Conservation (phyloP, 805 yeast genomes). For the Metschnikowia dekortorum region DNA sequence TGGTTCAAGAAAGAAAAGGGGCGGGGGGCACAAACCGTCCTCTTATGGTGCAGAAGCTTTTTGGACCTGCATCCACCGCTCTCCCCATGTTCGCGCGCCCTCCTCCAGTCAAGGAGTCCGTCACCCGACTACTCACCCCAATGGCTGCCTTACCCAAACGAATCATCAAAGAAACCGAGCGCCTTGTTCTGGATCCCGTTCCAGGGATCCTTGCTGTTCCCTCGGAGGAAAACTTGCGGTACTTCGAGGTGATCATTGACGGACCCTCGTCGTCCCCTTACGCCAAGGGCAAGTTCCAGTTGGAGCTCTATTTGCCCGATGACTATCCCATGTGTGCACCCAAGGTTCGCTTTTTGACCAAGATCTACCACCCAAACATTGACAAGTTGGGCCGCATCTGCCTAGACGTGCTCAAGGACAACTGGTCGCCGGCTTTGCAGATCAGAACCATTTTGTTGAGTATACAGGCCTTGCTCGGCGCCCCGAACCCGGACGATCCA, state of each 20-base stretch:
- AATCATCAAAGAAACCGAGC: constrained; percentile 93
- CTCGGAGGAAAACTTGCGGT: constrained; percentile 88
- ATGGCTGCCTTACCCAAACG: constrained; percentile 79
- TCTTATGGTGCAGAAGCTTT: no score
- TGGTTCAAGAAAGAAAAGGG: no score
- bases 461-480: constrained; percentile 88
- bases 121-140: not conserved
- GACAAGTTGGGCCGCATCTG: constrained; percentile 95
- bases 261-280: constrained; percentile 93
- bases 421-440: constrained; percentile 98
- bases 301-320: constrained; percentile 89
- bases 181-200: constrained; percentile 89
- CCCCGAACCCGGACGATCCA: constrained; percentile 98
- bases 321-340: constrained; percentile 99
- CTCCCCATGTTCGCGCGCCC: not conserved
- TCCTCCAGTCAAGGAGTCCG: not conserved
- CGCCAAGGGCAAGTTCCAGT: constrained; percentile 70
- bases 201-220: constrained; percentile 94
- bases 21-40: no score
- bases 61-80: not conserved
- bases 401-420: constrained; percentile 87
- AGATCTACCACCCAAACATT: constrained; percentile 94
- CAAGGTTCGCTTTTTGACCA: constrained; percentile 87
- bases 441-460: constrained; percentile 88
- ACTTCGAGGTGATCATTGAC: constrained; percentile 85